phyloP scores from a whole-genome alignment of 78 protist species.

The Cavenderia fasciculata region DNA sequence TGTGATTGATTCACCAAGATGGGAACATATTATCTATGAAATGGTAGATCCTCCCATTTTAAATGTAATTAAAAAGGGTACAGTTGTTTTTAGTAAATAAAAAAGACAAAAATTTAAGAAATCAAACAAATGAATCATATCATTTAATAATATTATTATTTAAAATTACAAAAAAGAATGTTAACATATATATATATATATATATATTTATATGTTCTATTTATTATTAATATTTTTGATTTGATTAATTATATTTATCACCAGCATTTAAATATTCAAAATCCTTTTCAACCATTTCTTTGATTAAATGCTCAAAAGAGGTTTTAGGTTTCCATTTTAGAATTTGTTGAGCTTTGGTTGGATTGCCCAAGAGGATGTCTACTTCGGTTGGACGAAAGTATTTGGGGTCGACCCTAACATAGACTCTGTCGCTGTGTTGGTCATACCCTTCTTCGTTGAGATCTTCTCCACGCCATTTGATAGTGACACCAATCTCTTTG shows the following conservation, averaged over 20 bases:
- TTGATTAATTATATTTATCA: slow-evolving; percentile 45
- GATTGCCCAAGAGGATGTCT: slow-evolving; percentile 91
- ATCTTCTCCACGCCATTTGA: slow-evolving; percentile 90
- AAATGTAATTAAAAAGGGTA: slow-evolving; percentile 85
- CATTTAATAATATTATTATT: too few relatives aligned
- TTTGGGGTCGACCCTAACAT: slow-evolving; percentile 61
- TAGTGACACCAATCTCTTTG: slow-evolving; percentile 61
- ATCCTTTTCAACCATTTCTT: slow-evolving; percentile 93
- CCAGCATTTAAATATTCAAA: slow-evolving; percentile 54
- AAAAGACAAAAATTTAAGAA: too few relatives aligned
- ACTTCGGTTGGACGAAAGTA: slow-evolving; percentile 96
- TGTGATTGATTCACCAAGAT: slow-evolving; percentile 67
- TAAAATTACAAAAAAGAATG: too few relatives aligned
- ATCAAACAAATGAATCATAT: too few relatives aligned
- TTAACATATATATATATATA: too few relatives aligned
- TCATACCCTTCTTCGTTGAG: slow-evolving; percentile 79
- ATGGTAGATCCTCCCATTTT: slow-evolving; percentile 87
- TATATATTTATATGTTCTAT: too few relatives aligned
- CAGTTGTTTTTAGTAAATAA: slow-evolving; percentile 64
- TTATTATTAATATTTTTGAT: not conserved
- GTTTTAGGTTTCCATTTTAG: slow-evolving; percentile 86
- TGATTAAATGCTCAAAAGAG: slow-evolving; percentile 82
- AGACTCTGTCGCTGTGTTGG: slow-evolving; percentile 29
- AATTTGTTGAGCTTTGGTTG: slow-evolving; percentile 82
- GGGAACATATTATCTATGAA: slow-evolving; percentile 94